These are phyloP conservation scores for Microcyclospora tardicrescens DNA, from an alignment of 2,329 filamentous ascomycete species.

Conservation along the genomic window DNA sequence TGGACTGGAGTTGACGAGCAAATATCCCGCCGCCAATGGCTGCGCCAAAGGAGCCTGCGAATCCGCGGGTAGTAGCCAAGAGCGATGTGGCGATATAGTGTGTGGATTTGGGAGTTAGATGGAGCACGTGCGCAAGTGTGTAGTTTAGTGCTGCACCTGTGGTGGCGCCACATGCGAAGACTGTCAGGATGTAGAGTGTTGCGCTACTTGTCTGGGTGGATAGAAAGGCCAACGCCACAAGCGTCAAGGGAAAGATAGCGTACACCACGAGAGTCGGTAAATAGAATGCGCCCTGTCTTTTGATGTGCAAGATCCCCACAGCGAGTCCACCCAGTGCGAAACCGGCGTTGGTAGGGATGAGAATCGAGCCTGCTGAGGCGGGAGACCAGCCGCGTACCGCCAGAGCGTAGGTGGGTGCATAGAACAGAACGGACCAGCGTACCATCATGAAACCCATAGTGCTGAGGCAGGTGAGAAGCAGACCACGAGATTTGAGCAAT, in stretches of 20 bases:
- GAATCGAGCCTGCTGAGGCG: constrained; percentile 57
- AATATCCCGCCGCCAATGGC: constrained; percentile 70
- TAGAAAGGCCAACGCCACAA: constrained; percentile 44
- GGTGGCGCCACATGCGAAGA: constrained; percentile 59
- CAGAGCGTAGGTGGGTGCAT: constrained; percentile 66
- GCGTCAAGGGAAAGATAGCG: constrained; percentile 46
- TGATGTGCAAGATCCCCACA: constrained; percentile 64
- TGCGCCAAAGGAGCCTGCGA: constrained; percentile 68
- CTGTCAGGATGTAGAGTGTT: constrained; percentile 42
- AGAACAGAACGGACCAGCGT: constrained; percentile 71
- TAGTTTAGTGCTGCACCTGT: constrained; percentile 69
- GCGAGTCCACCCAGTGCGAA: constrained; percentile 63
- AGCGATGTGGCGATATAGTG: constrained; percentile 68
- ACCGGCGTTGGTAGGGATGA: constrained; percentile 70
- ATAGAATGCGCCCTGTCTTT: constrained; percentile 61
- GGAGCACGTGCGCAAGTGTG: constrained; percentile 64
- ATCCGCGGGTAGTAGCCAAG: constrained; percentile 66
- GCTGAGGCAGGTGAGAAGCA: constrained; percentile 59
- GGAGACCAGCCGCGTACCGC: constrained; percentile 59
- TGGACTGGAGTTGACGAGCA: constrained; percentile 43
- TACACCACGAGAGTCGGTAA: constrained; percentile 37
- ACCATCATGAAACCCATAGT: constrained; percentile 70
- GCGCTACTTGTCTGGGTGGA: constrained; percentile 41
- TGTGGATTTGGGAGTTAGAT: constrained; percentile 51
- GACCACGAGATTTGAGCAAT: constrained; percentile 55